A percentile compares a stretch with the other conserved stretches of the same genome.
These are phyloP conservation scores for Guillardia theta DNA, from an alignment of 78 protist genomes.

Conservation along the genomic window DNA sequence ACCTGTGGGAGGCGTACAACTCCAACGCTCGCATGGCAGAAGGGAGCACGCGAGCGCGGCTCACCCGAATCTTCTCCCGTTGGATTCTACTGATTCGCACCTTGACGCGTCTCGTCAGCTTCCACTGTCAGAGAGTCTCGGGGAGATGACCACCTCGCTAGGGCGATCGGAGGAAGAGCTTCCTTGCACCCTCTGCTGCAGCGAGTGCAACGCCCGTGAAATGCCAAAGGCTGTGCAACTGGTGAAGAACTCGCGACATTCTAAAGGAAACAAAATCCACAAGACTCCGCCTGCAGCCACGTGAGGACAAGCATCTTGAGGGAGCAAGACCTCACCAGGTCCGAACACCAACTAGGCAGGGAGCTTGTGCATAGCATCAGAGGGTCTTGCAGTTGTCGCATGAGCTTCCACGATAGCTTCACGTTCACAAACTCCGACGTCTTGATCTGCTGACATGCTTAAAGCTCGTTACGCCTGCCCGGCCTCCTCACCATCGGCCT, in stretches of 20 bases:
- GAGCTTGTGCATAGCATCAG: slow-evolving; percentile 68
- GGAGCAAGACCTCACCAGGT: neutral
- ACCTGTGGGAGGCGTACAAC: slow-evolving; percentile 2
- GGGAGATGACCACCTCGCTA: no score
- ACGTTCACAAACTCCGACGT: slow-evolving; percentile 45
- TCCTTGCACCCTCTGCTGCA: slow-evolving; percentile 26
- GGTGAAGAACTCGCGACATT: slow-evolving; percentile 46
- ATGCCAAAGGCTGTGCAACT: slow-evolving; percentile 73
- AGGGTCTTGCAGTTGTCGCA: slow-evolving; percentile 82
- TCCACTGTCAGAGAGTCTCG: no score
- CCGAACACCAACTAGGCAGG: slow-evolving; percentile 70
- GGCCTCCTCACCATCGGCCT: no score
- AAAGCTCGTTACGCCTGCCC: neutral
- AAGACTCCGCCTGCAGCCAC: neutral
- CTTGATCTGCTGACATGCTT: neutral
- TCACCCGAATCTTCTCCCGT: slow-evolving; percentile 61
- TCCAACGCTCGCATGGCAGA: neutral
- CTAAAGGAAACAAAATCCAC: neutral
- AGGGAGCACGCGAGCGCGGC: neutral
- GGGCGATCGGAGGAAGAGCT: neutral
- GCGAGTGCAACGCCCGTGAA: slow-evolving; percentile 71
- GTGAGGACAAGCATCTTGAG: neutral
- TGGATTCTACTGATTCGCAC: slow-evolving; percentile 68
- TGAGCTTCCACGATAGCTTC: slow-evolving; percentile 71
- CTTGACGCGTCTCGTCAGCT: no score